Percentiles rank a stretch among this genome's conserved stretches.
phyloP scores from a whole-genome alignment of 176 grass and related monocot genomes.

The Lolium multiflorum region DNA sequence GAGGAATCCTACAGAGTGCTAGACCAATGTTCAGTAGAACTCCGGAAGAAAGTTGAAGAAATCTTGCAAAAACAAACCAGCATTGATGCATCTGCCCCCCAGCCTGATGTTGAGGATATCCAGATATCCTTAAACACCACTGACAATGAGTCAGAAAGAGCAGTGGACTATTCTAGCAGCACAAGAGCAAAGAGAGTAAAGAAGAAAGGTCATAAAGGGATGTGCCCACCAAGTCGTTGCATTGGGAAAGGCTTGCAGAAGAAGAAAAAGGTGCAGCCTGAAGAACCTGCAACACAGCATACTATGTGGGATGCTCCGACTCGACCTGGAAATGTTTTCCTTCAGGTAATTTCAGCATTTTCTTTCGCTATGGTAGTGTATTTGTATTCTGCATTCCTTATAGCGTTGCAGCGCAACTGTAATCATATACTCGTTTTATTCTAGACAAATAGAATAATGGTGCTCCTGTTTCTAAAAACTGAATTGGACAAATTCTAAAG shows the following conservation, averaged over 20 bases:
- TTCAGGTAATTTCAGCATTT: slow-evolving; percentile 50
- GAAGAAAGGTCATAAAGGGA: slow-evolving; percentile 43
- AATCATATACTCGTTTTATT: not conserved
- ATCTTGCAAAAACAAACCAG: slow-evolving; percentile 65
- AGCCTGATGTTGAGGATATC: slow-evolving; percentile 47
- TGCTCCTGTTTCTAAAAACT: not conserved
- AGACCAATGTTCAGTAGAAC: not conserved
- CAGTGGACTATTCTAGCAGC: slow-evolving; percentile 37
- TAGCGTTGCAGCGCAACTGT: not conserved
- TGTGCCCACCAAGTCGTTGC: slow-evolving; percentile 42
- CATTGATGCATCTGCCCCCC: slow-evolving; percentile 43
- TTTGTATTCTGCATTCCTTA: not conserved
- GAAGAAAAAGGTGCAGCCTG: slow-evolving; percentile 39
- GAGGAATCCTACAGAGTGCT: not conserved
- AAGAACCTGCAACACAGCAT: slow-evolving; percentile 34
- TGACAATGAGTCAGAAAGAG: slow-evolving; percentile 35
- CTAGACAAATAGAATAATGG: not conserved
- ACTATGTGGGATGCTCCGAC: not conserved
- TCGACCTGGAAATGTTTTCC: slow-evolving; percentile 48
- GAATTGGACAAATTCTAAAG: not conserved
- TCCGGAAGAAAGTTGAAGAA: slow-evolving; percentile 33
- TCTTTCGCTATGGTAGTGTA: not conserved
- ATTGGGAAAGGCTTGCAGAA: slow-evolving; percentile 50
- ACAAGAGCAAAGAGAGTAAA: slow-evolving; percentile 38
- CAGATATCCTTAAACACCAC: slow-evolving; percentile 27